Evolutionary conservation across 768 basidiomycete species (phyloP).

Genomic region (Mycena kentingensis): DNA sequence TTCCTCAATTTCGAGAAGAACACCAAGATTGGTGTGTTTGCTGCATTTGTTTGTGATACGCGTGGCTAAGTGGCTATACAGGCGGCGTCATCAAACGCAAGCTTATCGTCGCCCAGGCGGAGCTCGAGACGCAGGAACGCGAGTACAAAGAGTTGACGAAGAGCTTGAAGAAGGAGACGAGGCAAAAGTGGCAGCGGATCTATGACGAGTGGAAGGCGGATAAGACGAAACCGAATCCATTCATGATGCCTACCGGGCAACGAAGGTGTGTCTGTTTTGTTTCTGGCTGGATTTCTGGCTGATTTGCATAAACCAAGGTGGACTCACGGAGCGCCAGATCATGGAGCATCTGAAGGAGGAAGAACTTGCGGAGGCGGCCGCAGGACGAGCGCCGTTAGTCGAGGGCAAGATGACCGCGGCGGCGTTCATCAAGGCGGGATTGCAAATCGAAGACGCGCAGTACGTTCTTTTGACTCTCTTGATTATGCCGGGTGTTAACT

Average conservation of each 20-base stretch:
- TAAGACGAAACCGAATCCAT: not conserved
- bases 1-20: conserved; percentile 20
- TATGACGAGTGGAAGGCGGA: not conserved
- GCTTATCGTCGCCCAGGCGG: not conserved
- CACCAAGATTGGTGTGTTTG: not conserved
- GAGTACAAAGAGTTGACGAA: not conserved
- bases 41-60: not conserved
- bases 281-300: not conserved
- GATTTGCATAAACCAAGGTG: not conserved
- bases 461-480: not conserved
- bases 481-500: not conserved
- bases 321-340: not conserved
- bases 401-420: conserved; percentile 1
- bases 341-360: not conserved
- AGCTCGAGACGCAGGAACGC: not conserved
- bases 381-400: not conserved
- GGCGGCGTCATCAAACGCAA: not conserved
- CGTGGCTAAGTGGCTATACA: not conserved
- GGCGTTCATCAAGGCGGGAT: not conserved
- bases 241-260: not conserved
- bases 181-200: not conserved
- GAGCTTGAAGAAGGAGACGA: not conserved
- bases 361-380: not conserved
- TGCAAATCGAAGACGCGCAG: not conserved
- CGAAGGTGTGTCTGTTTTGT: not conserved